Conservation (phyloP, 441 rosid species). For the Croton laevigatus region DNA sequence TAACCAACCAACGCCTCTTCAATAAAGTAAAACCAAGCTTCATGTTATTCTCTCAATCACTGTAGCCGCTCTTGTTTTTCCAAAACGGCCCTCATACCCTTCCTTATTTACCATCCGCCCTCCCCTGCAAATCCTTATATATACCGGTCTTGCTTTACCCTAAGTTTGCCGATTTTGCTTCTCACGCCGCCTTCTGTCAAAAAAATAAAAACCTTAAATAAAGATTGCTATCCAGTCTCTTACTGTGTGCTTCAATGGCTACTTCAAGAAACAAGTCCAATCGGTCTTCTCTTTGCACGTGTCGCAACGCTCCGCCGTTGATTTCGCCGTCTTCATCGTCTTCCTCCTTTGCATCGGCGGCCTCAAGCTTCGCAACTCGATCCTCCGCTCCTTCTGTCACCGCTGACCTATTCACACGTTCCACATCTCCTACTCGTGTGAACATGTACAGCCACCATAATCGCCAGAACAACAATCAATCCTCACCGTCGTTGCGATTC, state of each 20-base stretch:
- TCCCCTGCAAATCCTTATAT: neutral
- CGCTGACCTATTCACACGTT: conserved; percentile 29
- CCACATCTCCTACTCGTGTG: conserved; percentile 36
- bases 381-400: conserved; percentile 20
- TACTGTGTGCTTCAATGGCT: neutral
- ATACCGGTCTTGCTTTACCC: conserved; percentile 2
- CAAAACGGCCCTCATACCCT: neutral
- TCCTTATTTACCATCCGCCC: conserved; percentile 19
- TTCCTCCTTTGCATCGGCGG: conserved; percentile 23
- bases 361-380: conserved; percentile 20
- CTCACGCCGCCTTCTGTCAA: neutral
- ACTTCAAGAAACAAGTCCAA: conserved; percentile 27
- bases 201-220: neutral
- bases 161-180: conserved; percentile 16
- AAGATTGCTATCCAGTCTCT: neutral
- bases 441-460: conserved; percentile 15
- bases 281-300: conserved; percentile 10
- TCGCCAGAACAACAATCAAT: conserved; percentile 4
- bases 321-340: conserved; percentile 19
- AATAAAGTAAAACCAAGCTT: neutral
- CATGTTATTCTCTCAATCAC: neutral
- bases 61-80: neutral
- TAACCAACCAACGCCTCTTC: neutral
- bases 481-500: conserved; percentile 31
- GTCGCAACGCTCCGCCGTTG: neutral